A percentile compares a stretch with the other conserved stretches of the same genome.
These are phyloP conservation scores for Chloroidium sp. DNA, from an alignment of 163 green algal genomes.

Conservation along the genomic window DNA sequence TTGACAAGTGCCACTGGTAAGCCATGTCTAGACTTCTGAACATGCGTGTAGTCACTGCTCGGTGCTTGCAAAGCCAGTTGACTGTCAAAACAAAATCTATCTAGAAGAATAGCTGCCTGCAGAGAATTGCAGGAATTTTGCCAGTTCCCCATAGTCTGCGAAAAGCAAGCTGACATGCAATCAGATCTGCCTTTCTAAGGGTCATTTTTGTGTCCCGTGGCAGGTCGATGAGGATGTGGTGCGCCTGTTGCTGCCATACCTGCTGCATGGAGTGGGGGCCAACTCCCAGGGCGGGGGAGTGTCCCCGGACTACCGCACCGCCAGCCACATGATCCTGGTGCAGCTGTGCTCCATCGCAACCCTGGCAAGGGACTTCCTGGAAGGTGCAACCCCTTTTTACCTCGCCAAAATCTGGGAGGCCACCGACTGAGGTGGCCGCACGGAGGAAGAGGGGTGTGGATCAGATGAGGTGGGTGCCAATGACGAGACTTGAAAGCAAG, in stretches of 20 bases:
- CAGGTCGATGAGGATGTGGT: slow-evolving; percentile 39
- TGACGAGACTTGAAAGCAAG: neutral
- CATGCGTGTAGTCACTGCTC: too few relatives aligned
- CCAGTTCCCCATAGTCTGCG: too few relatives aligned
- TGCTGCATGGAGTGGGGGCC: slow-evolving; percentile 53
- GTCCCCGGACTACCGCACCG: slow-evolving; percentile 51
- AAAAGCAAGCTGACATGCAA: too few relatives aligned
- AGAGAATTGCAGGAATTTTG: too few relatives aligned
- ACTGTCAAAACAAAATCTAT: too few relatives aligned
- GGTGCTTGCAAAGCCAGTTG: too few relatives aligned
- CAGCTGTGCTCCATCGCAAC: slow-evolving; percentile 43
- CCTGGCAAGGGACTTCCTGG: slow-evolving; percentile 38
- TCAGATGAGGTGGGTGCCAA: too few relatives aligned
- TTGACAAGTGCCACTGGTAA: neutral
- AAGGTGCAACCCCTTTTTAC: slow-evolving; percentile 19
- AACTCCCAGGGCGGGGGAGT: neutral
- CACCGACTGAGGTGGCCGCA: too few relatives aligned
- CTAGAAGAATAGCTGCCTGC: too few relatives aligned
- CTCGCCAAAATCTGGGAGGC: too few relatives aligned
- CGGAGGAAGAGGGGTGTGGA: too few relatives aligned
- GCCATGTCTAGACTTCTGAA: too few relatives aligned
- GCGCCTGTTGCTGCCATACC: slow-evolving; percentile 56
- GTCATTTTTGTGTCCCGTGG: neutral
- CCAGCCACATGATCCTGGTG: slow-evolving; percentile 61
- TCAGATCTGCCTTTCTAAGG: neutral